Conservation (phyloP, 2,329 filamentous ascomycete species). For the Claviceps sp. region DNA sequence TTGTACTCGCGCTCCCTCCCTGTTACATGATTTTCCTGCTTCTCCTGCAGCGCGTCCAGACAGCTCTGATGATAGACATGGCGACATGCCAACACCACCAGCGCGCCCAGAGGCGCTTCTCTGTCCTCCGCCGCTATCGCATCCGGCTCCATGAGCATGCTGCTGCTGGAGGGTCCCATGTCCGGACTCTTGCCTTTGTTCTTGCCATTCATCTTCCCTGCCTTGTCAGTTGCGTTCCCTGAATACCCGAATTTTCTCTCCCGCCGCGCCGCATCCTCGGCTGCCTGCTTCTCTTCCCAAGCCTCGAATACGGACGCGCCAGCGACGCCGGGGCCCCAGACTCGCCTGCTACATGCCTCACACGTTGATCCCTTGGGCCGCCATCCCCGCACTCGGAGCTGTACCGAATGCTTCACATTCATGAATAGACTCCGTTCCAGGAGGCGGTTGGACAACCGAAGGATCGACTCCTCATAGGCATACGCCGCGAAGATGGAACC, state of each 20-base stretch:
- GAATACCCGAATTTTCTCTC: conserved; percentile 25
- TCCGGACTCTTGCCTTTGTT: conserved; percentile 30
- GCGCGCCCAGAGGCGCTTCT: conserved; percentile 43
- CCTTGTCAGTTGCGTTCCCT: conserved; percentile 25
- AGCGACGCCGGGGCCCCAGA: conserved; percentile 75
- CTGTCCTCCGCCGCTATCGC: conserved; percentile 10
- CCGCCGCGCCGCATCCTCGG: conserved; percentile 31
- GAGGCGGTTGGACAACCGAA: conserved; percentile 72
- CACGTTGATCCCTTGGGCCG: conserved; percentile 75
- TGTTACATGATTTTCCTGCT: conserved; percentile 34
- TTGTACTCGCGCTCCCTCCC: conserved; percentile 36
- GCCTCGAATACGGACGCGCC: conserved; percentile 64
- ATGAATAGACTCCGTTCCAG: conserved; percentile 82
- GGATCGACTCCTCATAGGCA: conserved; percentile 82
- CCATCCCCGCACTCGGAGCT: conserved; percentile 75
- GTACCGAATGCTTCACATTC: conserved; percentile 61
- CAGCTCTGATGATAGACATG: conserved; percentile 59
- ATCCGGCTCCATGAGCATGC: conserved; percentile 23
- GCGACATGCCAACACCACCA: conserved; percentile 56
- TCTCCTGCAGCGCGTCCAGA: conserved; percentile 49
- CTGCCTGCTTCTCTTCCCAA: conserved; percentile 54
- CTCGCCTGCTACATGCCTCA: conserved; percentile 66
- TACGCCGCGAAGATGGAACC: conserved; percentile 89
- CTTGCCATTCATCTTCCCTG: conserved; percentile 20
- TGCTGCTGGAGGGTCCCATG: conserved; percentile 28